Conservation (phyloP, 2,329 filamentous ascomycete genomes). For the Fusarium chlamydosporum region DNA sequence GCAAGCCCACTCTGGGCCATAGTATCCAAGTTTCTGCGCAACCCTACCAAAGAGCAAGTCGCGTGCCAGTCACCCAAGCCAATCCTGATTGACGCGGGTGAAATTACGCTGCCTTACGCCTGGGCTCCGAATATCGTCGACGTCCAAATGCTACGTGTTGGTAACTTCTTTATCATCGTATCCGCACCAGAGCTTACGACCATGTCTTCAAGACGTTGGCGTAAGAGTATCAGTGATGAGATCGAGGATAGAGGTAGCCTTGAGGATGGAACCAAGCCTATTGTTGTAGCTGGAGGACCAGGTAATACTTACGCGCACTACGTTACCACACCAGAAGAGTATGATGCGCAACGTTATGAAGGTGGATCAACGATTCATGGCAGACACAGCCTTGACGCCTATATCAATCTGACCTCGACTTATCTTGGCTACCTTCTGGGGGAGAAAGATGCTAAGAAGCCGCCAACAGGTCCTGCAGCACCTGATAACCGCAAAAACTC, state of each 20-base stretch:
- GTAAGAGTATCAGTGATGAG: conserved; percentile 8
- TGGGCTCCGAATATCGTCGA: conserved; percentile 24
- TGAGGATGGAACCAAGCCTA: neutral
- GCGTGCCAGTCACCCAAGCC: conserved; percentile 13
- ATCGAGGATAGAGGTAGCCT: neutral
- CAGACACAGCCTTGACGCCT: conserved; percentile 10
- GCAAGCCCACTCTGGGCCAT: conserved; percentile 15
- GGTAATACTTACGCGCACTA: conserved; percentile 16
- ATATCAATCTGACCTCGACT: neutral
- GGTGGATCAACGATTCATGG: conserved; percentile 15
- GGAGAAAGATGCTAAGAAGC: neutral
- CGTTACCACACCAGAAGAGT: conserved; percentile 18
- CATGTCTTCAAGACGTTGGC: conserved; percentile 22
- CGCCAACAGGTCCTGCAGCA: neutral
- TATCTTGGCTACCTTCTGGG: conserved; percentile 11
- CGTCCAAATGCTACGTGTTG: conserved; percentile 16
- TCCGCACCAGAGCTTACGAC: conserved; percentile 1
- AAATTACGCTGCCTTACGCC: conserved; percentile 3
- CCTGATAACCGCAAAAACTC: conserved; percentile 18
- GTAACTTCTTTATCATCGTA: conserved; percentile 18
- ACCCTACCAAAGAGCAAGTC: conserved; percentile 9
- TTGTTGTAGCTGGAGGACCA: conserved; percentile 19
- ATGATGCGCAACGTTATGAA: conserved; percentile 18
- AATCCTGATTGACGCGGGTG: conserved; percentile 11
- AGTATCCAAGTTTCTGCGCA: conserved; percentile 14